Conservation (phyloP, 208 protist genomes). For the Crithidia mellificae region DNA sequence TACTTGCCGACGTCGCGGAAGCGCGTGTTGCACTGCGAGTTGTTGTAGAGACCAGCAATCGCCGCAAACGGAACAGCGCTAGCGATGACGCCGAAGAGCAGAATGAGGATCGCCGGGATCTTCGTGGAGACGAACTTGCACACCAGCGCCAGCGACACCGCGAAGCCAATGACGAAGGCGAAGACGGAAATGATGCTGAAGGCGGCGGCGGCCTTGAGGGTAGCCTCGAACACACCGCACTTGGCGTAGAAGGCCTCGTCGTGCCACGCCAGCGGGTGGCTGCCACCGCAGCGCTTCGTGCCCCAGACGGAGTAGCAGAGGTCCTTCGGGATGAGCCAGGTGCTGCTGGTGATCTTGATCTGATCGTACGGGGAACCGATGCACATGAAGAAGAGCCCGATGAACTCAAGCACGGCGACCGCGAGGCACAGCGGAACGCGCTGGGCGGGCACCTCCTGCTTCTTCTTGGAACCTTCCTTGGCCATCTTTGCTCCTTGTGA, state of each 20-base stretch:
- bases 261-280: slow-evolving; percentile 29
- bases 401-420: slow-evolving; percentile 31
- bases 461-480: slow-evolving; percentile 32
- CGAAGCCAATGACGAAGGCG: slow-evolving; percentile 27
- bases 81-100: slow-evolving; percentile 31
- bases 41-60: slow-evolving; percentile 37
- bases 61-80: slow-evolving; percentile 29
- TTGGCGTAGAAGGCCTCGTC: slow-evolving; percentile 25
- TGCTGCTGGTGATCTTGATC: slow-evolving; percentile 27
- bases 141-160: slow-evolving; percentile 9
- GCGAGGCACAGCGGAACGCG: slow-evolving; percentile 14
- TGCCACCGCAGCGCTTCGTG: slow-evolving; percentile 30
- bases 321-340: slow-evolving; percentile 7
- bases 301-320: slow-evolving; percentile 43
- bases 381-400: slow-evolving; percentile 37
- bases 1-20: slow-evolving; percentile 30
- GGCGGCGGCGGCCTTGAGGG: slow-evolving; percentile 36
- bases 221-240: slow-evolving; percentile 41
- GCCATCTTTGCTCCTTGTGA: slow-evolving; percentile 9
- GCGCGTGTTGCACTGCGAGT: slow-evolving; percentile 31
- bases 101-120: slow-evolving; percentile 29
- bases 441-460: slow-evolving; percentile 16
- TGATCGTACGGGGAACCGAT: slow-evolving; percentile 38
- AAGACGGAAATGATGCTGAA: slow-evolving; percentile 37
- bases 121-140: slow-evolving; percentile 37